Conservation (phyloP, 805 yeast species). For the Cyberlindnera xishuangbannaensis region DNA sequence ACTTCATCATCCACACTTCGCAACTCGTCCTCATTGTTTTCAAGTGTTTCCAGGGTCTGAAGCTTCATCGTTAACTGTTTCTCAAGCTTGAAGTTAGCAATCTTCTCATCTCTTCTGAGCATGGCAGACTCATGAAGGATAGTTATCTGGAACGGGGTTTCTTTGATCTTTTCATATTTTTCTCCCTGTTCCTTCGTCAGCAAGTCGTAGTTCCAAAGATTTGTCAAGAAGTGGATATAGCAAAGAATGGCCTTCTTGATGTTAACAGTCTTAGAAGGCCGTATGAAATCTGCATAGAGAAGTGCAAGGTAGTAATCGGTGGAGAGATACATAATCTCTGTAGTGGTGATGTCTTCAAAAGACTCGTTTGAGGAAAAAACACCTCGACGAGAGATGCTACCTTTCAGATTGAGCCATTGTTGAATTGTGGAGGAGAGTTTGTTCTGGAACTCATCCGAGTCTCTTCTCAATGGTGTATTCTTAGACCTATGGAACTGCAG, state of each 20-base stretch:
- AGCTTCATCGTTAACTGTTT: constrained; percentile 46
- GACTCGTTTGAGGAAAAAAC: constrained; percentile 70
- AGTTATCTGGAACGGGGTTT: constrained; percentile 30
- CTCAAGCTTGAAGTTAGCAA: constrained; percentile 57
- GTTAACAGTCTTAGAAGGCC: constrained; percentile 28
- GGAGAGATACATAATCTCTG: constrained; percentile 53
- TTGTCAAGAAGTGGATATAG: constrained; percentile 40
- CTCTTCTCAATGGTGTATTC: constrained; percentile 31
- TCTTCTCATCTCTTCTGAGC: constrained; percentile 61
- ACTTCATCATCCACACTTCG: constrained; percentile 56
- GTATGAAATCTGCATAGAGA: constrained; percentile 22
- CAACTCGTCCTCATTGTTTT: constrained; percentile 28
- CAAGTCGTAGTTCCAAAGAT: constrained; percentile 39
- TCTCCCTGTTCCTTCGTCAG: constrained; percentile 32
- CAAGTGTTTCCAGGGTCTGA: constrained; percentile 32
- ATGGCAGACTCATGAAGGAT: constrained; percentile 32
- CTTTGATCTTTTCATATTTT: constrained; percentile 31
- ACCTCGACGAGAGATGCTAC: constrained; percentile 39
- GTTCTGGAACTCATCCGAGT: constrained; percentile 37
- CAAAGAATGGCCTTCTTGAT: constrained; percentile 38
- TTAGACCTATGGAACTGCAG: constrained; percentile 2
- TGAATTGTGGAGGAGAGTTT: constrained; percentile 32
- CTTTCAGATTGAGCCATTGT: constrained; percentile 39
- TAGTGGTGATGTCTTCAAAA: constrained; percentile 61
- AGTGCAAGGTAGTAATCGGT: constrained; percentile 55